Evolutionary conservation across 2,329 filamentous ascomycete species (phyloP).

Genomic region (Parascedosporium putredinis): DNA sequence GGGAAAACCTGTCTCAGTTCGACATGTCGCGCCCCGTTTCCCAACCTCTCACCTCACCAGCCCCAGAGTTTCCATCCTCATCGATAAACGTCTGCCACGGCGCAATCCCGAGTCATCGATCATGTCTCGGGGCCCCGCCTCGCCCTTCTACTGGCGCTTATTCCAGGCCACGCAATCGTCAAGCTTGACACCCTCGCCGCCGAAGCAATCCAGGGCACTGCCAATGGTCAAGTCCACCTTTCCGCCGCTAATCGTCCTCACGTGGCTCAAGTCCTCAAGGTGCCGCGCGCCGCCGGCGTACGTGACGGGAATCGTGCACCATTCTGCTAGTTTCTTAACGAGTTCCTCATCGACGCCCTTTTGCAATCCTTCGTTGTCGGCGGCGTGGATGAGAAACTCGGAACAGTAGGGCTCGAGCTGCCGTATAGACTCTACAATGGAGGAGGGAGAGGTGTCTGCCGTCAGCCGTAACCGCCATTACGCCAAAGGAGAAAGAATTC

Average conservation of each 20-base stretch:
- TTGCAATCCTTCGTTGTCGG: slow-evolving; percentile 92
- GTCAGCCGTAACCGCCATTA: no score
- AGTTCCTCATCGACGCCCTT: slow-evolving; percentile 81
- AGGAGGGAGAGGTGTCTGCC: no score
- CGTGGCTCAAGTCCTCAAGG: slow-evolving; percentile 70
- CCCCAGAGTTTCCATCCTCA: no score
- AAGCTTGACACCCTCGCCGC: slow-evolving; percentile 75
- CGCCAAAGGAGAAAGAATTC: background rate
- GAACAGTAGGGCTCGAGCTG: slow-evolving; percentile 83
- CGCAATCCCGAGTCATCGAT: background rate
- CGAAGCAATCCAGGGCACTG: slow-evolving; percentile 92
- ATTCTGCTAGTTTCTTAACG: slow-evolving; percentile 64
- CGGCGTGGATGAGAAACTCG: slow-evolving; percentile 94
- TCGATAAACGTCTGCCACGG: no score
- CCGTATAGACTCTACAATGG: slow-evolving; percentile 67
- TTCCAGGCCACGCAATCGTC: slow-evolving; percentile 91
- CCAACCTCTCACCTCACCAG: no score
- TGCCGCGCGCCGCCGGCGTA: slow-evolving; percentile 90
- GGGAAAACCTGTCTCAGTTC: no score
- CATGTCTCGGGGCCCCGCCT: background rate
- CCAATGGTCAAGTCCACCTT: slow-evolving; percentile 92
- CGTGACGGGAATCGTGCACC: slow-evolving; percentile 88
- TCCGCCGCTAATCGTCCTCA: slow-evolving; percentile 66
- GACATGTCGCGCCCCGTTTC: no score
- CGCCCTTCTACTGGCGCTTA: slow-evolving; percentile 27